Conservation (phyloP, 164 flowering plant species). For the Macadamia tetraphylla region DNA sequence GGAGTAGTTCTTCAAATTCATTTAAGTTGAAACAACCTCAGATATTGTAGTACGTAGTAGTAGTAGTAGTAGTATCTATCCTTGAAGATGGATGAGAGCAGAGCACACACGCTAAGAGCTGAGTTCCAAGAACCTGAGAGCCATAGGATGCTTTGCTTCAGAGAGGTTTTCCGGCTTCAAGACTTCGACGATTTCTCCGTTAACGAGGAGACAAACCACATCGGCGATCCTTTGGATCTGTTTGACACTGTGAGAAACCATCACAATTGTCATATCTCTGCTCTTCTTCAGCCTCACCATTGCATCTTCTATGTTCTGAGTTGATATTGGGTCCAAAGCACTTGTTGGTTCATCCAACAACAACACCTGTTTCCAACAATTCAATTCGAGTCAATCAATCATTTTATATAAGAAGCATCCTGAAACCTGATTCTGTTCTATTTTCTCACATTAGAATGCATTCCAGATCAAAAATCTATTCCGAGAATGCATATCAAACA, state of each 20-base stretch:
- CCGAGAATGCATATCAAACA: too few species aligned
- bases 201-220: conserved; percentile 25
- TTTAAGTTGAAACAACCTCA: too few species aligned
- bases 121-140: conserved; percentile 25
- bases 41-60: too few species aligned
- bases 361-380: conserved; percentile 18
- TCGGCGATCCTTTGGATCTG: conserved; percentile 31
- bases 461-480: too few species aligned
- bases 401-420: too few species aligned
- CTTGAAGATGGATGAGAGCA: too few species aligned
- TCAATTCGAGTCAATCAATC: too few species aligned
- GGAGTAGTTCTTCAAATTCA: too few species aligned
- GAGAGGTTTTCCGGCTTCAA: conserved; percentile 20
- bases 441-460: too few species aligned
- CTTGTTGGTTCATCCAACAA: conserved; percentile 33
- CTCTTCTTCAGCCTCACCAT: conserved; percentile 21
- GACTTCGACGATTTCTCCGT: conserved; percentile 29
- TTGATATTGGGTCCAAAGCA: conserved; percentile 30
- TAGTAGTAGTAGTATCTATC: too few species aligned
- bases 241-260: conserved; percentile 32
- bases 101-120: conserved; percentile 3
- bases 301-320: conserved; percentile 27
- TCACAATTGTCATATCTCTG: conserved; percentile 15
- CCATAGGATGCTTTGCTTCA: conserved; percentile 27
- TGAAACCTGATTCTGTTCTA: too few species aligned